Conservation (phyloP, 257 asterid species). For the Mentha longifolia region DNA sequence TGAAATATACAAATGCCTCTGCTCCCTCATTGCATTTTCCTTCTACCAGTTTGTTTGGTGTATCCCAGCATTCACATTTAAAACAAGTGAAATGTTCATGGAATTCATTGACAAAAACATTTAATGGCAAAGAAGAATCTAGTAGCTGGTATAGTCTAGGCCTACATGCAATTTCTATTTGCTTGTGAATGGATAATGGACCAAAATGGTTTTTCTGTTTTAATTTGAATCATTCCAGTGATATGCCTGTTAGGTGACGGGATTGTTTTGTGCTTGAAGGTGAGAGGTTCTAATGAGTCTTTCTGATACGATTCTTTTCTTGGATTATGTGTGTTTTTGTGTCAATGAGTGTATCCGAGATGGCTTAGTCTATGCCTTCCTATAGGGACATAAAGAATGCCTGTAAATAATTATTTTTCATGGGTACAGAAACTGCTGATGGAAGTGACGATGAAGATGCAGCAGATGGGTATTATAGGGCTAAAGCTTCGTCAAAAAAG, state of each 20-base stretch:
- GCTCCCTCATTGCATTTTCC: conserved; percentile 9
- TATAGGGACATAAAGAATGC: conserved; percentile 9
- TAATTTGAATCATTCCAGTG: not conserved
- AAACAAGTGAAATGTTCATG: not conserved
- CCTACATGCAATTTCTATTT: not conserved
- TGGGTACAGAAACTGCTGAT: conserved; percentile 58
- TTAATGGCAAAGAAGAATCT: conserved; percentile 6
- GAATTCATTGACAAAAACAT: not conserved
- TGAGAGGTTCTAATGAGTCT: not conserved
- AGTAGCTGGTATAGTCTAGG: conserved; percentile 15
- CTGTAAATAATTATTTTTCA: conserved; percentile 13
- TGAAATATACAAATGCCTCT: not conserved
- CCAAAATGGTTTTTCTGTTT: not conserved
- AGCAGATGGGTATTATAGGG: conserved; percentile 63
- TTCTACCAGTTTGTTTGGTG: conserved; percentile 9
- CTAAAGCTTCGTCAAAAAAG: conserved; percentile 72
- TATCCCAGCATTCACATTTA: conserved; percentile 14
- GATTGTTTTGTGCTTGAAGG: conserved; percentile 3
- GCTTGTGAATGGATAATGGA: conserved; percentile 7
- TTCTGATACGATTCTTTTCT: conserved; percentile 16
- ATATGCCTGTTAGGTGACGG: conserved; percentile 14
- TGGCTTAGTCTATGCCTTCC: not conserved
- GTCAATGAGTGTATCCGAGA: not conserved
- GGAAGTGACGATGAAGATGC: conserved; percentile 85
- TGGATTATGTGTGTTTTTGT: conserved; percentile 4